Base-by-base conservation (phyloP, 495 filamentous ascomycete species). In the Trichoderma gamsii region DNA sequence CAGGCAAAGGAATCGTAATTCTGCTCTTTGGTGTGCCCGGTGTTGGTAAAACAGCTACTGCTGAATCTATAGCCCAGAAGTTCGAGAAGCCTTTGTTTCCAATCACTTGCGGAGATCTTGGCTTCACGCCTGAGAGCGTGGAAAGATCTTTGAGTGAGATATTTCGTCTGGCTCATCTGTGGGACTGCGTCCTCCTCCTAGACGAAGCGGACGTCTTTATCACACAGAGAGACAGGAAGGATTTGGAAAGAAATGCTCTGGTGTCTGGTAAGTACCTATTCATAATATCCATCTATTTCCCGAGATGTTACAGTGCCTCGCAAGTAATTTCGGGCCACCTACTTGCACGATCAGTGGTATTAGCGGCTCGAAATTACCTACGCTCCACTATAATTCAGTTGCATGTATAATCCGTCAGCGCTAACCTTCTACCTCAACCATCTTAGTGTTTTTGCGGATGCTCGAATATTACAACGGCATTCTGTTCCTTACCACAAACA, bases 391-490 rank as follows among this genome's bases (percentile, higher is more conserved):
- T n/a, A n/a, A n/a, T n/a, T n/a, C n/a, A n/a, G n/a, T n/a, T n/a
- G n/a, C n/a, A 63, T 4, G 63, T 18, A 46, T 46, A 51, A 51
- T 1, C 6, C 21, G 13, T 51, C 11, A n/a, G 21, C 25, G n/a
- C 49, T 52, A 23, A 52, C 49, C 3, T 15, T 56, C n/a, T 25
- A 61, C 13, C 5, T 61, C 12, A 5, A 7, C 13, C 25, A 27
- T 9, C 13, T 2, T 72, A 65, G 79, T 85, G 1, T 86, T 87
- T 68, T 72, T 86, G 4, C 78, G 85, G 6, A 76, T 79, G 0
- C 75, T 87, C 0, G 85, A 87, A 64, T 87, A 86, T 70, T 88
- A 86, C 67, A 70, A 77, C 4, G 84, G 84, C 23, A 83, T 86
- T 49, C 76, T 86, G 3, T 83, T 86, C 71, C 74, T 86, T 2